Percentiles rank a stretch among this genome's conserved stretches.
Conservation (phyloP, 257 asterid species). For the Solanum piurae region DNA sequence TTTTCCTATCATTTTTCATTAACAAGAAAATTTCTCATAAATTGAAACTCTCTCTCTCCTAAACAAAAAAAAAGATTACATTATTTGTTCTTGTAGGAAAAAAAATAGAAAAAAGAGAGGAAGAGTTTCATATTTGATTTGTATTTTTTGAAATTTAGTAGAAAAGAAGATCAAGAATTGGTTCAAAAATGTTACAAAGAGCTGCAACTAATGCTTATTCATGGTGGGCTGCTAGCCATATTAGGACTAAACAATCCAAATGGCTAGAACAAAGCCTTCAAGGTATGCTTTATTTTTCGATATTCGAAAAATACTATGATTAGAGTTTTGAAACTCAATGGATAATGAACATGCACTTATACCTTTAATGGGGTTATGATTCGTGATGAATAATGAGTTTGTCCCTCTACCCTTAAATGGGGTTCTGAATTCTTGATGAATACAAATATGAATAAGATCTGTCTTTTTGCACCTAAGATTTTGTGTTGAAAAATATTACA, state of each 20-base stretch:
- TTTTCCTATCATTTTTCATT: neutral
- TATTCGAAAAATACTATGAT: neutral
- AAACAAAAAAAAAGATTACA: neutral
- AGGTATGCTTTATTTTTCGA: slow-evolving; percentile 5
- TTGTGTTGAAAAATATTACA: neutral
- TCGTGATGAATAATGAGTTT: neutral
- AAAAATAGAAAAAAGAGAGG: neutral
- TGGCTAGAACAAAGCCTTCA: slow-evolving; percentile 39
- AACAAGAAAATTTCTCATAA: neutral
- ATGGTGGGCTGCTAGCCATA: slow-evolving; percentile 43
- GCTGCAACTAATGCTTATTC: slow-evolving; percentile 45
- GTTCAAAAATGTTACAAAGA: slow-evolving; percentile 26
- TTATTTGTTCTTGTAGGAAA: neutral
- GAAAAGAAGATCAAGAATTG: neutral
- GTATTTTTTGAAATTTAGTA: neutral
- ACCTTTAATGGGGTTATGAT: neutral
- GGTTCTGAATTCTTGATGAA: neutral
- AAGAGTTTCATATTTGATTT: neutral
- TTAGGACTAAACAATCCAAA: slow-evolving; percentile 39
- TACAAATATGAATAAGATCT: neutral
- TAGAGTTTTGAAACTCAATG: neutral
- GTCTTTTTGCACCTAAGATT: neutral
- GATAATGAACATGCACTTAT: neutral
- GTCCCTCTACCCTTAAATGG: neutral
- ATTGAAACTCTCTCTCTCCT: neutral